Percentiles rank a stretch among this genome's conserved stretches.
Conservation (phyloP, 2,329 filamentous ascomycete genomes). For the Pseudogymnoascus sp. region DNA sequence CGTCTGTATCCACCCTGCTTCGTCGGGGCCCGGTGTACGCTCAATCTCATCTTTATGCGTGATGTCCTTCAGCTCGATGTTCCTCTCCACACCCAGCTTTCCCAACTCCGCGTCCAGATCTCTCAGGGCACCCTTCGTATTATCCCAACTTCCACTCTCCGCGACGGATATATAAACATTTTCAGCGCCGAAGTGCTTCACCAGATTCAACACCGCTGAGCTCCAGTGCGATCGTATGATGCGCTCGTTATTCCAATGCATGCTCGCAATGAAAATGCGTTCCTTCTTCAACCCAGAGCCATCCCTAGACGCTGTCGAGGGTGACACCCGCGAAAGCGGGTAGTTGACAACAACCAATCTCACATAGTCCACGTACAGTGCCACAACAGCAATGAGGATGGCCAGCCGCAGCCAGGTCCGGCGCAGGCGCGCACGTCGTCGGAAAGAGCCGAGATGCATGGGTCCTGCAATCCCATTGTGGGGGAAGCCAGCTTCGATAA, state of each 20-base stretch:
- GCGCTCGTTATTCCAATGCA: constrained; percentile 60
- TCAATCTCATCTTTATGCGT: constrained; percentile 52
- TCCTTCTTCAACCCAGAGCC: constrained; percentile 16
- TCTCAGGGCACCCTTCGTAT: constrained; percentile 54
- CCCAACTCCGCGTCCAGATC: constrained; percentile 50
- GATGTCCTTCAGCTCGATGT: constrained; percentile 49
- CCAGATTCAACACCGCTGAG: constrained; percentile 49
- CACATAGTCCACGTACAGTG: constrained; percentile 15
- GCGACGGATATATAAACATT: constrained; percentile 63
- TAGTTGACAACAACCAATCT: background rate
- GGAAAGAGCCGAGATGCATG: constrained; percentile 14
- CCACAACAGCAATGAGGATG: constrained; percentile 11
- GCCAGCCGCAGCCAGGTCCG: constrained; percentile 13
- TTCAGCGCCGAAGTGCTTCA: constrained; percentile 48
- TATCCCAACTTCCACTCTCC: constrained; percentile 64
- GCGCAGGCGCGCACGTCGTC: constrained; percentile 12
- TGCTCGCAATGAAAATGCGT: constrained; percentile 59
- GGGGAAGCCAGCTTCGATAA: constrained; percentile 4
- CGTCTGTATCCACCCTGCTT: constrained; percentile 58
- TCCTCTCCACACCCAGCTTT: constrained; percentile 43
- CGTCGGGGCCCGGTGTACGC: constrained; percentile 34
- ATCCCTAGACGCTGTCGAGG: background rate
- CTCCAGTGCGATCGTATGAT: constrained; percentile 58
- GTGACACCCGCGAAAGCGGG: constrained; percentile 9
- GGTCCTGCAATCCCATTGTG: constrained; percentile 5